Conservation (phyloP, 108 stramenopile genomes). For the Nannochloropsis salina region DNA sequence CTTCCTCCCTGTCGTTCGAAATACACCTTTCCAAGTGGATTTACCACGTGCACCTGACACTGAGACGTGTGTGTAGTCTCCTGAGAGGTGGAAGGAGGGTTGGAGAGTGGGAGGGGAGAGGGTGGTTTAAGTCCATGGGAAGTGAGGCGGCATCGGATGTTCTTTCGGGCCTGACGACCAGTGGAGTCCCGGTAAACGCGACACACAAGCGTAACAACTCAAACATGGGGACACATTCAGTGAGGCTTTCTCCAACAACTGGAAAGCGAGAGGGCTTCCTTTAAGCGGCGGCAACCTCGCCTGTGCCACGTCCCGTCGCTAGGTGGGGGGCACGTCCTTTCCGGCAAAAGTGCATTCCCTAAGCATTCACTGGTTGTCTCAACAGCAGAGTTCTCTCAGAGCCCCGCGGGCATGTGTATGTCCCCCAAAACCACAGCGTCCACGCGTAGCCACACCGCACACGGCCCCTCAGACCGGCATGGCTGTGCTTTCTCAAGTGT, state of each 20-base stretch:
- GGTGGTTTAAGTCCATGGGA: slow-evolving; percentile 3
- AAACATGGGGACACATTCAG: neutral
- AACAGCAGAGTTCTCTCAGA: too few relatives aligned
- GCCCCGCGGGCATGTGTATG: too few relatives aligned
- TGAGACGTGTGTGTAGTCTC: too few relatives aligned
- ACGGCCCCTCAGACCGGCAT: too few relatives aligned
- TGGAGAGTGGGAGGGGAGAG: slow-evolving; percentile 4
- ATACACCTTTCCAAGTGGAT: too few relatives aligned
- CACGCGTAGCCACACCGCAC: too few relatives aligned
- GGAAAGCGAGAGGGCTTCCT: neutral
- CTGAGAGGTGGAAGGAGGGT: neutral
- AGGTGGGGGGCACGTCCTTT: neutral
- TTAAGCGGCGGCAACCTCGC: too few relatives aligned
- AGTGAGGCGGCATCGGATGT: neutral
- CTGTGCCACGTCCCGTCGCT: neutral
- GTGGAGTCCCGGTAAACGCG: neutral
- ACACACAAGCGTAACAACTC: neutral
- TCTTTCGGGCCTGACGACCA: neutral
- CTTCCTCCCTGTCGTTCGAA: too few relatives aligned
- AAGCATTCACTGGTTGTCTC: slow-evolving; percentile 6
- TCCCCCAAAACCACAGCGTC: too few relatives aligned
- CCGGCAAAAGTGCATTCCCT: slow-evolving; percentile 16
- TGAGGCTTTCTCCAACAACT: slow-evolving; percentile 2
- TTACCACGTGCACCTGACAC: too few relatives aligned
- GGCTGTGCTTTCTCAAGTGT: too few relatives aligned